phyloP scores from a whole-genome alignment of 139 green algal genomes.

The Chlorella sp. region DNA sequence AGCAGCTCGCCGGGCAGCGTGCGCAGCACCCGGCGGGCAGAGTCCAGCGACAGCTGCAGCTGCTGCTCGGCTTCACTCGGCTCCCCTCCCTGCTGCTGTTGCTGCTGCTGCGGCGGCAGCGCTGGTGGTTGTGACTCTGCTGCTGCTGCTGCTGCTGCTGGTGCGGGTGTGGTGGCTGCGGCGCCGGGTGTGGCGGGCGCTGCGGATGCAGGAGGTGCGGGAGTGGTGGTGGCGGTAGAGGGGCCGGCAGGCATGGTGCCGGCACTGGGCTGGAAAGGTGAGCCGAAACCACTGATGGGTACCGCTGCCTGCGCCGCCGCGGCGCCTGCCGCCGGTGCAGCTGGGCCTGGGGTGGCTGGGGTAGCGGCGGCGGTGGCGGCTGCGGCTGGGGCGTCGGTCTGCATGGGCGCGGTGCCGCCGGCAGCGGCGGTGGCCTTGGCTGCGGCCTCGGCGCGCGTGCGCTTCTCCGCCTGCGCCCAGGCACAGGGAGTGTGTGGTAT shows the following conservation, averaged over 20 bases:
- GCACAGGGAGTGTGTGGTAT: too few species aligned
- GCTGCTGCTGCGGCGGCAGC: background rate
- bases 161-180: background rate
- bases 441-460: too few species aligned
- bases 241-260: background rate
- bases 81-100: too few species aligned
- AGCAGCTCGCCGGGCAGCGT: constrained; percentile 22
- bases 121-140: background rate
- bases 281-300: too few species aligned
- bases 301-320: background rate
- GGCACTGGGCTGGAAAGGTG: too few species aligned
- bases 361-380: background rate
- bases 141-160: background rate
- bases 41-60: constrained; percentile 3
- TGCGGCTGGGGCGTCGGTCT: background rate
- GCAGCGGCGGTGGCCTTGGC: too few species aligned
- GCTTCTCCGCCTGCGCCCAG: too few species aligned
- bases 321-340: too few species aligned
- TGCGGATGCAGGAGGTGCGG: background rate
- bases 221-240: background rate
- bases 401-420: too few species aligned
- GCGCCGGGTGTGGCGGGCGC: background rate
- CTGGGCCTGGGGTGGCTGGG: too few species aligned
- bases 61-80: too few species aligned
- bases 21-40: constrained; percentile 15